Evolutionary conservation across 768 basidiomycete genomes (phyloP), one percentile per base, ranked within the genome.

Genomic region (Cystobasidium tubakii): DNA sequence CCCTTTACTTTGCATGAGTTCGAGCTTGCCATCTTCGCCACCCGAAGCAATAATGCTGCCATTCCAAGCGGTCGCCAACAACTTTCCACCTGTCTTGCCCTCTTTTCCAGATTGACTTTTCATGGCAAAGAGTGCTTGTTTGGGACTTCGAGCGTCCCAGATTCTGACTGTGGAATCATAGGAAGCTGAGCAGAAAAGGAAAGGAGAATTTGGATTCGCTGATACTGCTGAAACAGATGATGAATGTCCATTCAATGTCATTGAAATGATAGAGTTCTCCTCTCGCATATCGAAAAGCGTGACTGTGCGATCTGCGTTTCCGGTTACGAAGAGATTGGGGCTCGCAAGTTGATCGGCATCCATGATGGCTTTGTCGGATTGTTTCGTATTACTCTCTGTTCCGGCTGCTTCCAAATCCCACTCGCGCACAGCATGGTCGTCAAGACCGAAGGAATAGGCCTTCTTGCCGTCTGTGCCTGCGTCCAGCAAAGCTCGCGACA

Each of bases 381-480:
- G 82, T 79, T 82, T 82, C 33, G 80, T 74, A 0, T 80, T 77
- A 10, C 75, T 77, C 60, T 80, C 78, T 15, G 75, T 75, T 21
- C 89, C 91, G 2, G 69, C 69, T 44, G 83, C 85, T 77, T 91
- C 89, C 1, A 89, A 83, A 78, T 96, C 92, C 95, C 95, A 99
- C 1, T 85, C 83, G 27, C 92, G 84, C 4, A 97, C 87, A 0
- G 91, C 91, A 71, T 79, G 78, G 33, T 93, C 95, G 81, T 96
- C 94, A 79, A 91, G 91, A 0, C 91, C 90, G 78, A 88, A 89
- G 77, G 90, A 91, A 75, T 87, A 87, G 33, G 88, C 92, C 71
- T 81, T 75, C 65, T 79, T 66, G 46, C 64, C 71, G 21, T 74
- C 74, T 7, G n/a, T 50, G 33, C 67, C 70, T 17, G 10, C 75